These are phyloP conservation scores for Coemansia brasiliensis DNA, from an alignment of 192 early-diverging fungal species.

Conservation along the genomic window DNA sequence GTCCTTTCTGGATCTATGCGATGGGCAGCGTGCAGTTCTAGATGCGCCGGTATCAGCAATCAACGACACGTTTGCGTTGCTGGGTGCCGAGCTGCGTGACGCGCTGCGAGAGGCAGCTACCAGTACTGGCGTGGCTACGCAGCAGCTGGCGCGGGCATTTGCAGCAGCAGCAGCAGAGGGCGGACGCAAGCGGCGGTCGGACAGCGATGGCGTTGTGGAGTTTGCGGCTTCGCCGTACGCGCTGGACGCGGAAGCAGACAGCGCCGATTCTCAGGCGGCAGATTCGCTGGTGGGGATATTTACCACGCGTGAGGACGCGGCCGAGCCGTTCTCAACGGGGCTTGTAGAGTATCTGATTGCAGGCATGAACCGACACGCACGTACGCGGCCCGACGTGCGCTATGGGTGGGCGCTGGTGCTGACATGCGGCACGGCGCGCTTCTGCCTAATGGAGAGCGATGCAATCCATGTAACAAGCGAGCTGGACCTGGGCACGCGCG, in stretches of 20 bases:
- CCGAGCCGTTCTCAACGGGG: constrained; percentile 40
- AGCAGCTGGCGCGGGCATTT: constrained; percentile 8
- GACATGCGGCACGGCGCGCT: constrained; percentile 22
- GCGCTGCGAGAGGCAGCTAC: constrained; percentile 5
- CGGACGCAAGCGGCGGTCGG: constrained; percentile 6
- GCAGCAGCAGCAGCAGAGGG: neutral
- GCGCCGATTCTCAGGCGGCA: neutral
- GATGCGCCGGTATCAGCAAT: neutral
- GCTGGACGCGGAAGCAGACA: neutral
- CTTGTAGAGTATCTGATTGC: constrained; percentile 38
- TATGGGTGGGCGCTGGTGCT: constrained; percentile 31
- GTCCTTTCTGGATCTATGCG: constrained; percentile 17
- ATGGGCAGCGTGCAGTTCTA: neutral
- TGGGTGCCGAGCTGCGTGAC: constrained; percentile 22
- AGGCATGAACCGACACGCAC: constrained; percentile 34
- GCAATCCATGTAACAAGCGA: constrained; percentile 32
- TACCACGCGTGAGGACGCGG: constrained; percentile 20
- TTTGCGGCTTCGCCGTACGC: constrained; percentile 12
- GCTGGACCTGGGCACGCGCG: constrained; percentile 6
- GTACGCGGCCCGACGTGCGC: constrained; percentile 25
- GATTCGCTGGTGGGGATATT: constrained; percentile 26
- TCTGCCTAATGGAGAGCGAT: constrained; percentile 45
- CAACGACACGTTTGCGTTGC: constrained; percentile 14
- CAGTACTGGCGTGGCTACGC: neutral
- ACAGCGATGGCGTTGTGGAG: constrained; percentile 21